These are phyloP conservation scores for Tagetes patula DNA, from an alignment of 129 eudicot species.

Conservation along the genomic window DNA sequence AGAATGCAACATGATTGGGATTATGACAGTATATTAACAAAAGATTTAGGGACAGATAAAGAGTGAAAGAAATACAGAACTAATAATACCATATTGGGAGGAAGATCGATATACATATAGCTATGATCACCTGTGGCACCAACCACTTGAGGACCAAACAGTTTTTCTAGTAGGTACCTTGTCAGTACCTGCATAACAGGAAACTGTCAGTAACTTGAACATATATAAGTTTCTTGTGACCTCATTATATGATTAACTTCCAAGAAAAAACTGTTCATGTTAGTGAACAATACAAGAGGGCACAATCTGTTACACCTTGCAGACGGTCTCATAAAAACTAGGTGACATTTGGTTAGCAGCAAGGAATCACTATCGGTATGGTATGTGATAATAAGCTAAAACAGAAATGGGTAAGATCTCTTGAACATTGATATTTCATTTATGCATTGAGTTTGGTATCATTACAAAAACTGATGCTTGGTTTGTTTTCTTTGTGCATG, in stretches of 20 bases:
- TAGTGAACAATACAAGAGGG: too few relatives aligned
- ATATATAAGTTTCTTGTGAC: not conserved
- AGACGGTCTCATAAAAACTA: too few relatives aligned
- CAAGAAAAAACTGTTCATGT: too few relatives aligned
- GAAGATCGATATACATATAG: slow-evolving; percentile 81
- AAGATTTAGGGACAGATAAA: slow-evolving; percentile 5
- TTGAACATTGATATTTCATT: too few relatives aligned
- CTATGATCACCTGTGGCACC: slow-evolving; percentile 70
- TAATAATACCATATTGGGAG: slow-evolving; percentile 80
- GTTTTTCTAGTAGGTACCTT: slow-evolving; percentile 66
- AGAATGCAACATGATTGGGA: not conserved
- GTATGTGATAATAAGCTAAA: too few relatives aligned
- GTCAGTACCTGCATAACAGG: slow-evolving; percentile 56
- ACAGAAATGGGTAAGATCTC: too few relatives aligned
- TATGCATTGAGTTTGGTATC: too few relatives aligned
- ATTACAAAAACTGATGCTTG: too few relatives aligned
- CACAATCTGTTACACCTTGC: too few relatives aligned
- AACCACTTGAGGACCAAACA: slow-evolving; percentile 69
- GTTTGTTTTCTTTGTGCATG: too few relatives aligned
- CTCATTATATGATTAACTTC: not conserved
- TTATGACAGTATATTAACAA: not conserved
- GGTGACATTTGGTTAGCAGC: too few relatives aligned
- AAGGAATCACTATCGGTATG: too few relatives aligned
- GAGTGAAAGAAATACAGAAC: slow-evolving; percentile 32
- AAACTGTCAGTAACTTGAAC: slow-evolving; percentile 11